These are phyloP conservation scores for Capillidium heterosporum DNA, from an alignment of 371 early-diverging fungal genomes.

Conservation along the genomic window DNA sequence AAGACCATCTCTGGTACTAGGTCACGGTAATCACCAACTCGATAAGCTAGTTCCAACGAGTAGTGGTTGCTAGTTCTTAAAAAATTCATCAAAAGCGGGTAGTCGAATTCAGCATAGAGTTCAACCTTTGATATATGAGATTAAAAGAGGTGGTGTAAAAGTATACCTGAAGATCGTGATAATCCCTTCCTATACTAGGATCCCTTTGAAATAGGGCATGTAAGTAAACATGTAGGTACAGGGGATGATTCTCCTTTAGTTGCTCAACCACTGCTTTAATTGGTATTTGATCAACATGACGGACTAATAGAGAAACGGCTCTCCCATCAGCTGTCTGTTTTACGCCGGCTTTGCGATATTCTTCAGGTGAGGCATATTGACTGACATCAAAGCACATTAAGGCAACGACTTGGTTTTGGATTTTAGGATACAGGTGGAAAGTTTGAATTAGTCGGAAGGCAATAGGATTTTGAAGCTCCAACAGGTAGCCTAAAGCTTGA, in stretches of 20 bases:
- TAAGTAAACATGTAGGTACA: conserved; percentile 65
- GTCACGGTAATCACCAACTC: conserved; percentile 60
- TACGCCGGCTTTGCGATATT: conserved; percentile 8
- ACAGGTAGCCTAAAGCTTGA: conserved; percentile 59
- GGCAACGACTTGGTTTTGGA: conserved; percentile 53
- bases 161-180: conserved; percentile 52
- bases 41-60: conserved; percentile 64
- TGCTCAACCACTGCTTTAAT: conserved; percentile 50
- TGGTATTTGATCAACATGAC: conserved; percentile 67
- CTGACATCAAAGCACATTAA: conserved; percentile 70
- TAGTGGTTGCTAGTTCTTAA: conserved; percentile 58
- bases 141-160: not conserved
- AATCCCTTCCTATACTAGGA: conserved; percentile 51
- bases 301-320: conserved; percentile 59
- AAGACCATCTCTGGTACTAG: conserved; percentile 91
- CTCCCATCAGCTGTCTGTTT: conserved; percentile 15
- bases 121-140: conserved; percentile 28
- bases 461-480: conserved; percentile 44
- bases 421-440: conserved; percentile 59
- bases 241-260: conserved; percentile 19
- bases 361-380: conserved; percentile 4
- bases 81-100: conserved; percentile 56
- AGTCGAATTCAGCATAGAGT: conserved; percentile 81
- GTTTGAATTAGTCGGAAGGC: conserved; percentile 54
- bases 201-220: conserved; percentile 68